Percentiles rank a stretch among this genome's conserved stretches.
Conservation (phyloP, 2,329 filamentous ascomycete genomes). For the Cadophora malorum region DNA sequence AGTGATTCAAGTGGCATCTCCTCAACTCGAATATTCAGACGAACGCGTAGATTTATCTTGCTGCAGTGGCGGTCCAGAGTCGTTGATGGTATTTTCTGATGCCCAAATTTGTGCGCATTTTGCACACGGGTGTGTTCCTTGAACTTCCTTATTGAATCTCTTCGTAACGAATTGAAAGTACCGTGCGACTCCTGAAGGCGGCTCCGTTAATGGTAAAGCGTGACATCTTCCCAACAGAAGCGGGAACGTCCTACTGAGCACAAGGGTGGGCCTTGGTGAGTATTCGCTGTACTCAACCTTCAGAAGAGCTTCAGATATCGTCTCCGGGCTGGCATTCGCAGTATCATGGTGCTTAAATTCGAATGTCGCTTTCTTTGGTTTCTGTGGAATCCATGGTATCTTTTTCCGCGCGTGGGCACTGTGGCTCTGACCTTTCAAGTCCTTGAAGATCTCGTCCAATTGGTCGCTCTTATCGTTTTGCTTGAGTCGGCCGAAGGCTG, state of each 20-base stretch:
- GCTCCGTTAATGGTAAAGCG: background rate
- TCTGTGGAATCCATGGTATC: background rate
- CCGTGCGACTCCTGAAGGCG: background rate
- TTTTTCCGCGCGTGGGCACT: background rate
- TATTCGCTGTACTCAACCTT: background rate
- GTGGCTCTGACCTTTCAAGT: conserved; percentile 14
- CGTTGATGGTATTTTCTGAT: background rate
- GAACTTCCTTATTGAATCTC: background rate
- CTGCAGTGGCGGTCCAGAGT: background rate
- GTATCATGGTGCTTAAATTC: conserved; percentile 2
- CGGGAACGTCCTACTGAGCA: conserved; percentile 17
- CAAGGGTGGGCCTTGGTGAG: conserved; percentile 3
- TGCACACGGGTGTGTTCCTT: conserved; percentile 1
- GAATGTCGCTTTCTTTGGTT: conserved; percentile 11
- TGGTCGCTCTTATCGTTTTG: conserved; percentile 1
- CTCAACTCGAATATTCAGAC: background rate
- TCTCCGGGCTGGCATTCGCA: background rate
- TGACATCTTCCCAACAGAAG: conserved; percentile 20
- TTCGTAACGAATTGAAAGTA: background rate
- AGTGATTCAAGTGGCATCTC: background rate
- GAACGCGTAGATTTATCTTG: background rate
- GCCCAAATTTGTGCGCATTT: conserved; percentile 19
- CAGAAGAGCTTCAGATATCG: background rate
- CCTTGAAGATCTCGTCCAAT: conserved; percentile 11
- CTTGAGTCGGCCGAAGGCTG: conserved; percentile 14